Percentiles rank a stretch among this genome's conserved stretches.
Conservation (phyloP, 2,329 filamentous ascomycete genomes). For the Exutisphaerella laricina region DNA sequence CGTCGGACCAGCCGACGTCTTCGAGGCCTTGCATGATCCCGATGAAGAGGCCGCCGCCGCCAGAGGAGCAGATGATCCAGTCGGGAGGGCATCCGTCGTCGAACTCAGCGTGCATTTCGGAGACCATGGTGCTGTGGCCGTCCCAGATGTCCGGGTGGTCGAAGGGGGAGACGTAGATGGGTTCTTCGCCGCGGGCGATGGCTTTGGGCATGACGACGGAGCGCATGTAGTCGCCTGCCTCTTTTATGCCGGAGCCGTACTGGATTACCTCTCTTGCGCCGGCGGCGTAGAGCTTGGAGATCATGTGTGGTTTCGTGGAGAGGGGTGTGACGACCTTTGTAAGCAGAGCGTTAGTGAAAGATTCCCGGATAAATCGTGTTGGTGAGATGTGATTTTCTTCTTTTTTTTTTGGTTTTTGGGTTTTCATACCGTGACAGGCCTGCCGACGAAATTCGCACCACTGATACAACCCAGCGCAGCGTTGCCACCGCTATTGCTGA, state of each 20-base stretch:
- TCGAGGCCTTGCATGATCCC: slow-evolving; percentile 70
- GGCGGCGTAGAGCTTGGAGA: slow-evolving; percentile 62
- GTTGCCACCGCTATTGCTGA: slow-evolving; percentile 73
- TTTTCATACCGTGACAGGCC: slow-evolving; percentile 63
- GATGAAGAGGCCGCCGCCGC: slow-evolving; percentile 73
- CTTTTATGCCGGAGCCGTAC: slow-evolving; percentile 60
- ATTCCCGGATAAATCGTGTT: too few relatives aligned
- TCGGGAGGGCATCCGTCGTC: slow-evolving; percentile 48
- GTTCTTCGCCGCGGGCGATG: slow-evolving; percentile 38
- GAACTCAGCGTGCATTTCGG: slow-evolving; percentile 44
- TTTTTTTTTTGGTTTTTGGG: too few relatives aligned
- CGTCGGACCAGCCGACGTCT: slow-evolving; percentile 31
- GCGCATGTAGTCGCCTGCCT: slow-evolving; percentile 63
- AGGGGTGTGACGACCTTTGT: slow-evolving; percentile 66
- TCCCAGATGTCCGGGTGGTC: slow-evolving; percentile 64
- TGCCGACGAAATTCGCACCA: slow-evolving; percentile 58
- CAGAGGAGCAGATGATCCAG: slow-evolving; percentile 71
- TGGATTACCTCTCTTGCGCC: slow-evolving; percentile 64
- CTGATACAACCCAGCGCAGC: slow-evolving; percentile 75
- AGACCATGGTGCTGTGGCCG: slow-evolving; percentile 56
- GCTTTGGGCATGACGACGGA: slow-evolving; percentile 48
- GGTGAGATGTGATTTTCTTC: too few relatives aligned
- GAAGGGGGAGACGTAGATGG: slow-evolving; percentile 65
- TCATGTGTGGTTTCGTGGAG: slow-evolving; percentile 62
- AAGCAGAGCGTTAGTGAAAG: too few relatives aligned